Base-by-base conservation (phyloP, 169 alveolate genomes). In the Plasmodium coatneyi region DNA sequence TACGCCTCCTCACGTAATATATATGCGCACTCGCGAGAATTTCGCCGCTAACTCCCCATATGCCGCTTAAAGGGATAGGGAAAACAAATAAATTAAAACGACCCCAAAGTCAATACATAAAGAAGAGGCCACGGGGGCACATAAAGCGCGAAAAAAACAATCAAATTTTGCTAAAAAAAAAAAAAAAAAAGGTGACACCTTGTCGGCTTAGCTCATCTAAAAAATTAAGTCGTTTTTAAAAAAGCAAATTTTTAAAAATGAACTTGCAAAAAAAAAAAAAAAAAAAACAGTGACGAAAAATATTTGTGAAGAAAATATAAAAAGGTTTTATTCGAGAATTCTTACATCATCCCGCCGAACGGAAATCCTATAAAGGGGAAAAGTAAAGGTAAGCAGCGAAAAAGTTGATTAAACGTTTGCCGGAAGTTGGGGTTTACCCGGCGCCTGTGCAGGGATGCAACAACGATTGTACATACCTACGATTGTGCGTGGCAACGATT, bases 341-440 rank as follows among this genome's bases (percentile, higher is more conserved):
- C 76, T 16, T 12, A 7, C 76, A 66, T 28, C 36, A 66, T 66
- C 2, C 60, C 28, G 76, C 41, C 41, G 76, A 66, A 66, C 76
- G 76, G 6, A 66, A 66, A 28, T 66, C 76, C 76, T 66, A 66
- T 66, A 66, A 66, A 66, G 76, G 76, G 76, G 36, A 66, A 66
- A 66, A 39, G 19, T 22, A 66, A 66, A 66, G 76, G 76, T 66
- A 66, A 66, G 30, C 41, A 66, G 16, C 36, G n/a, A 66, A 49
- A 66, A 66, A 22, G 76, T 22, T 66, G 16, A 66, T 66, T 66
- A 10, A 66, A 66, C 6, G 76, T 25, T 66, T 66, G 7, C 41
- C 41, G 14, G 34, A 66, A 66, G n/a, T 25, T 66, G 76, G 30
- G 76, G n/a, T 9, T 25, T 22, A 19, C 19, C 6, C 1, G 30